Base-by-base conservation (phyloP, 225 moss, liverwort and hornwort species). In the Climacium dendroides region DNA sequence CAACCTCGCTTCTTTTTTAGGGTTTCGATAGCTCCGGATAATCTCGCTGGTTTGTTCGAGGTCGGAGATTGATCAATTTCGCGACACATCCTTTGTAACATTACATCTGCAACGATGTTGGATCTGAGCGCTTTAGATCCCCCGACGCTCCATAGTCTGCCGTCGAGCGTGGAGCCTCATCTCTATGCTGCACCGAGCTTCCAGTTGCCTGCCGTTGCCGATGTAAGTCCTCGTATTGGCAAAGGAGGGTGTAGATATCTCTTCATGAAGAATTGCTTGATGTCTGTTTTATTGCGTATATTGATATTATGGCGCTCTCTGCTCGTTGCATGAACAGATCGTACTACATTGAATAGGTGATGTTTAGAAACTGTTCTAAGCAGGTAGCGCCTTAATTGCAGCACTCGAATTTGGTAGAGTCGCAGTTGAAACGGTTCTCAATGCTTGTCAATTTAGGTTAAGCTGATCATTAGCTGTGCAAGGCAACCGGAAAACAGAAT, bases 81-180 rank as follows among this genome's bases (percentile, higher is more conserved):
- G 57, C n/a, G 28, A 32, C 14, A 9, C 70, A 53, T 35, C 53
- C 50, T 19, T 52, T 28, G 48, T n/a, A 62, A 9, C 15, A 7
- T 29, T 37, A 83, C 32, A 28, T 62, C 41, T 74, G 16, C 37
- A 72, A 89, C 86, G 66, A 93, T 90, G 93, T 85, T 95, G 80
- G 96, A 96, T 90, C 84, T 96, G 39, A 91, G 93, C 71, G 94
- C 89, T 25, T 87, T 95, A 30, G 95, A 96, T 57, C 92, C 96
- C 13, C 83, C 90, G 41, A 91, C 94, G 41, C 91, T 96, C 89
- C 94, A 91, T 32, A 82, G 84, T 82, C 66, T 87, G 59, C 91
- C 78, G 45, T 75, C 17, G 60, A 63, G 35, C 79, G 91, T 91
- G 87, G 81, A 85, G 85, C 90, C 88, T 50, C 50, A 92, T 47